Base-by-base conservation (phyloP, 2,329 filamentous ascomycete genomes). In the Apiospora hydei region DNA sequence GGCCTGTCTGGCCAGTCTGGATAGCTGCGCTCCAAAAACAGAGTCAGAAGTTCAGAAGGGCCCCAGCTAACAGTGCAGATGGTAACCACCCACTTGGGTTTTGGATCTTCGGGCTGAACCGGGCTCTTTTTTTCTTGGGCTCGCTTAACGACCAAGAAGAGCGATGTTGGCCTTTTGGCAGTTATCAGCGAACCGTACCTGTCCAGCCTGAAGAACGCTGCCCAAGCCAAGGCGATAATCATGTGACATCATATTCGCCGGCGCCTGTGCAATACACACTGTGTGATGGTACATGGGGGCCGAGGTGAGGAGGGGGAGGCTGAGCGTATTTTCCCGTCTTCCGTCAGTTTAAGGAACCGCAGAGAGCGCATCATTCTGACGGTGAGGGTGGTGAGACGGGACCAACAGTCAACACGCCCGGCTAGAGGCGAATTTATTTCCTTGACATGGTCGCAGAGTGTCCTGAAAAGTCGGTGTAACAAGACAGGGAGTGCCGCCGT, bases 381-480 rank as follows among this genome's bases (percentile, higher is more conserved):
- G 57, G 57, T 64, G 57, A 41, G 34, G 57, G 57, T 64, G 57
- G 34, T 64, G 57, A 41, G 57, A 64, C 57, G 57, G 57, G 57
- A 64, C 34, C 57, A 61, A 61, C 53, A 61, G 53, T 38, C 53
- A 61, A 41, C 53, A 61, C 53, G 53, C 38, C 30, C 53, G 30
- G 53, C 53, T 61, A 41, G 34, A 64, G 57, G 57, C 57, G 57
- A 64, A 64, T 64, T 41, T 64, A n/a, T 41, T 64, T 41, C 57
- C 57, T 64, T 64, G 30, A 64, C 57, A 64, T 41, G 57, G 34
- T 64, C 57, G 21, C 57, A 41, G 30, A 64, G 34, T 64, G 24
- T 64, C 57, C 21, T 64, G 57, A 64, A 64, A 64, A 64, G 57
- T 64, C 57, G 57, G 57, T 64, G 57, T 41, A 64, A 64, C 34